Evolutionary conservation across 1,284 basidiomycete genomes (phyloP).

Genomic region (Cryptococcus sp.): DNA sequence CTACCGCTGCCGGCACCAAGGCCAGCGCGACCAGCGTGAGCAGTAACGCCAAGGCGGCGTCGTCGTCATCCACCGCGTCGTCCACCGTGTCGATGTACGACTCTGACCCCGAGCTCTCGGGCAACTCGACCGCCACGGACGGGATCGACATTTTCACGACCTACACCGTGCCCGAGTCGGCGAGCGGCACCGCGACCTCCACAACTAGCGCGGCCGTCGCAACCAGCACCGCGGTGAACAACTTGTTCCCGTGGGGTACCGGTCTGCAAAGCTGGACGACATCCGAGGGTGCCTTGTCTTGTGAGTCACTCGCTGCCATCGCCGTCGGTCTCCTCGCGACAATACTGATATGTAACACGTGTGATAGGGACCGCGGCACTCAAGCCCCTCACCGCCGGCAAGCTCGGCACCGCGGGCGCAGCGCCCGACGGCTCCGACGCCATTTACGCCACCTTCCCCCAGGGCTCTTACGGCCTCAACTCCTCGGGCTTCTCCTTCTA

Average conservation of each 20-base stretch:
- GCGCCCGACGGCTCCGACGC: conserved; percentile 43
- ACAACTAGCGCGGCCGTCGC: not conserved
- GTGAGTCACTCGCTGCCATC: conserved; percentile 2
- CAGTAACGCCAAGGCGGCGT: not conserved
- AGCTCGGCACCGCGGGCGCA: conserved; percentile 23
- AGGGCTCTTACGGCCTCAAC: conserved; percentile 28
- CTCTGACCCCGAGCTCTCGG: not conserved
- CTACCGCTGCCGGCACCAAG: not conserved
- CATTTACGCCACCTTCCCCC: conserved; percentile 38
- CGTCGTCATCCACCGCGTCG: not conserved
- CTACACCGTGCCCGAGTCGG: not conserved
- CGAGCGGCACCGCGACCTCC: not conserved
- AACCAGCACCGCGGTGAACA: conserved; percentile 3
- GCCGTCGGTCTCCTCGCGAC: not conserved
- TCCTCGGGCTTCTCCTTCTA: conserved; percentile 43
- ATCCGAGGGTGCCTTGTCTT: conserved; percentile 7
- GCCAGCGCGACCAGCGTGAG: not conserved
- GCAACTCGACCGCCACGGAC: not conserved
- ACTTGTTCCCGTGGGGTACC: conserved; percentile 19
- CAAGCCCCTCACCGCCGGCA: conserved; percentile 36
- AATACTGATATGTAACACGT: not conserved
- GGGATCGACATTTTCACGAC: not conserved
- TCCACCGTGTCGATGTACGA: not conserved
- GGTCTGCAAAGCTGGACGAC: conserved; percentile 17
- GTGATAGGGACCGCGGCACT: conserved; percentile 31